A percentile compares a stretch with the other conserved stretches of the same genome.
These are phyloP conservation scores for Taxillus chinensis DNA, from an alignment of 164 flowering plant genomes.

Conservation along the genomic window DNA sequence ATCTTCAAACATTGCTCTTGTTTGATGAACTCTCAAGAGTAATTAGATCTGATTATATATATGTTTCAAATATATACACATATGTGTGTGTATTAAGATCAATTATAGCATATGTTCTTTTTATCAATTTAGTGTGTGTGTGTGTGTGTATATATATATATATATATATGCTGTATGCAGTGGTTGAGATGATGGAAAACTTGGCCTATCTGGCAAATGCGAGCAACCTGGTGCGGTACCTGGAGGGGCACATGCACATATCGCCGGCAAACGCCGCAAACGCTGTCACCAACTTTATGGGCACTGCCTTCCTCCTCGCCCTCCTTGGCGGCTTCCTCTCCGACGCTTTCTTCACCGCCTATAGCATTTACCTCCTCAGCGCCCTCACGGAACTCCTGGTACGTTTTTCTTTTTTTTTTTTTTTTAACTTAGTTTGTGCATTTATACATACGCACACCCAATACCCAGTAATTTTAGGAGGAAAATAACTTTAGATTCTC, in stretches of 20 bases:
- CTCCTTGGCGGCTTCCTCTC: slow-evolving; percentile 69
- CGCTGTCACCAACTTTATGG: slow-evolving; percentile 64
- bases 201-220: slow-evolving; percentile 60
- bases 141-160: too few relatives aligned
- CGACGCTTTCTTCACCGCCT: slow-evolving; percentile 51
- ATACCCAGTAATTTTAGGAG: neutral
- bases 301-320: slow-evolving; percentile 62
- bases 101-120: too few relatives aligned
- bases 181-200: slow-evolving; percentile 55
- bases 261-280: slow-evolving; percentile 43
- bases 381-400: slow-evolving; percentile 34
- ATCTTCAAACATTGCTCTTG: neutral
- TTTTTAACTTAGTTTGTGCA: neutral
- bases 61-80: too few relatives aligned
- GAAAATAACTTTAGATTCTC: neutral
- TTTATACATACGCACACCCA: neutral
- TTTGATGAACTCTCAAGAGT: too few relatives aligned
- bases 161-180: slow-evolving; percentile 13
- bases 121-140: too few relatives aligned
- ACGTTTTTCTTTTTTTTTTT: neutral
- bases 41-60: too few relatives aligned
- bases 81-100: too few relatives aligned
- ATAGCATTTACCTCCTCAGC: slow-evolving; percentile 32
- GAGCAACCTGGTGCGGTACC: slow-evolving; percentile 49
- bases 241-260: slow-evolving; percentile 42